phyloP scores from a whole-genome alignment of 2,329 filamentous ascomycete species.

The Colletotrichum sp. region DNA sequence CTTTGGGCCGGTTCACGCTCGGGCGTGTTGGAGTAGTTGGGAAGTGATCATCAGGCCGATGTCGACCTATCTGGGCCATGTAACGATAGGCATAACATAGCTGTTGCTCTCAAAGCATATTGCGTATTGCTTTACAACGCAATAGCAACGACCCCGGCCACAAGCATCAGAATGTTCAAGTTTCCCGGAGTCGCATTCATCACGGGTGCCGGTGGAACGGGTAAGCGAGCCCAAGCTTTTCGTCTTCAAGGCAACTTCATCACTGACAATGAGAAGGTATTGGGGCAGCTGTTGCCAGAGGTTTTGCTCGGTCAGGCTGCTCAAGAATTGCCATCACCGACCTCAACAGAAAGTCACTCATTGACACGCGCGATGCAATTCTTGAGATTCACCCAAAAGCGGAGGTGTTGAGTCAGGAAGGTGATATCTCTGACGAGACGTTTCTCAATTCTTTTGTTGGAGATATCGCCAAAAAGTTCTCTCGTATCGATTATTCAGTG shows the following conservation, averaged over 20 bases:
- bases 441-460: constrained; percentile 45
- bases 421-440: constrained; percentile 52
- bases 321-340: constrained; percentile 59
- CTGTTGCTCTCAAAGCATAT: neutral
- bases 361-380: constrained; percentile 38
- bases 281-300: constrained; percentile 56
- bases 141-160: neutral
- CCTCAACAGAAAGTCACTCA: constrained; percentile 45
- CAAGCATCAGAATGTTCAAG: constrained; percentile 6
- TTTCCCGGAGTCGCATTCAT: constrained; percentile 52
- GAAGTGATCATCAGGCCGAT: neutral
- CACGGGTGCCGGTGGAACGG: constrained; percentile 53
- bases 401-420: constrained; percentile 37
- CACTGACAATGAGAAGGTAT: constrained; percentile 47
- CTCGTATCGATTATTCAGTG: constrained; percentile 60
- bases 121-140: neutral
- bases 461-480: constrained; percentile 38
- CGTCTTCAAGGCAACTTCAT: neutral
- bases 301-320: constrained; percentile 56
- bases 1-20: neutral
- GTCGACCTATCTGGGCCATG: neutral
- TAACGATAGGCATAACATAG: neutral
- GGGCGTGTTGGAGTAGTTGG: neutral
- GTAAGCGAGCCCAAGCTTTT: constrained; percentile 26
- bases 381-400: constrained; percentile 35